A percentile compares a stretch with the other conserved stretches of the same genome.
phyloP scores from a whole-genome alignment of 2,329 filamentous ascomycete species.

The Metarhizium robertsii region DNA sequence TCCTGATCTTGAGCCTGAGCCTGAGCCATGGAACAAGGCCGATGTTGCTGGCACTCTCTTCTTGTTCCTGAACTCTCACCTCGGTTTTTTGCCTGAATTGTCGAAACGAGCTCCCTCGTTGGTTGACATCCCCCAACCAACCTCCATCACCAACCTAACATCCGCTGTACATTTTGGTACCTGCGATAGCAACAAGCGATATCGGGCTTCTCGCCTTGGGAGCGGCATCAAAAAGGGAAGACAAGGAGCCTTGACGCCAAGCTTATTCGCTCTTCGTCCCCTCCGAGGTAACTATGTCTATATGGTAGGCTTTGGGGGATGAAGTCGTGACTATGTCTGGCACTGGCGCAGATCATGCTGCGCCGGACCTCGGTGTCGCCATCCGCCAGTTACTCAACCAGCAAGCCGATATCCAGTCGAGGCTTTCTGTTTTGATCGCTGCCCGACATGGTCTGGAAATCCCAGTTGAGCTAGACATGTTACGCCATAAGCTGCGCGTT shows the following conservation, averaged over 20 bases:
- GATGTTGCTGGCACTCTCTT: conserved; percentile 3
- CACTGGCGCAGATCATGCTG: conserved; percentile 4
- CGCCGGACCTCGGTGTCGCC: conserved; percentile 18
- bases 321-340: conserved; percentile 7
- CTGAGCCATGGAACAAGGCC: conserved; percentile 7
- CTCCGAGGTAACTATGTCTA: conserved; percentile 1
- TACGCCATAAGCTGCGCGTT: conserved; percentile 44
- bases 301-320: conserved; percentile 4
- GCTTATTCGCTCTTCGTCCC: background rate
- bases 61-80: conserved; percentile 2
- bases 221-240: background rate
- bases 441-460: conserved; percentile 37
- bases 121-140: background rate
- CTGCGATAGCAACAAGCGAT: background rate
- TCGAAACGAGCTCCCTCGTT: background rate
- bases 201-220: background rate
- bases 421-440: conserved; percentile 37
- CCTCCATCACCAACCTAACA: background rate
- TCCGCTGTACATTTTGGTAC: background rate
- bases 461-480: conserved; percentile 42
- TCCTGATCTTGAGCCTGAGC: background rate
- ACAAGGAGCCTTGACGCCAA: background rate
- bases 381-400: conserved; percentile 36
- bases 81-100: background rate
- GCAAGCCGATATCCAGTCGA: conserved; percentile 43